Evolutionary conservation across 257 asterid species (phyloP), one percentile per base, ranked within the genome.

Genomic region (Ligustrum vulgare): DNA sequence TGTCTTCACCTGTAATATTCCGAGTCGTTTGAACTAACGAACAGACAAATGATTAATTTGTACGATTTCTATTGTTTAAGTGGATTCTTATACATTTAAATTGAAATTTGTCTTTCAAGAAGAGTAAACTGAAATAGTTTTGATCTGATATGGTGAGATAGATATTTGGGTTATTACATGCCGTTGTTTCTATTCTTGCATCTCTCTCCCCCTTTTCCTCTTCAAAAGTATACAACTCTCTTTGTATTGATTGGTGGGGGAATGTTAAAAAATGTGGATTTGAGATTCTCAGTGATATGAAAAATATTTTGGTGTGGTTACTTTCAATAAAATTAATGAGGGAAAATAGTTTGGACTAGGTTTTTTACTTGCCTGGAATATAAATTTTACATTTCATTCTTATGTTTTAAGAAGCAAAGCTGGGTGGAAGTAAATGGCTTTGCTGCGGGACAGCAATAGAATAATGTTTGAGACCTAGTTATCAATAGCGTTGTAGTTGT

Each of bases 71-170:
- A n/a, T 2, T 10, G 9, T 16, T 20, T 51, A 16, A 51, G 23
- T 51, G 23, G 62, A 51, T 51, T n/a, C 2, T 0, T 13, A 49
- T 13, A n/a, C n/a, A n/a, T n/a, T n/a, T n/a, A n/a, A 7, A 8
- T 51, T 18, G 23, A 51, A 51, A 51, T 16, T 18, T 43, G 6
- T 6, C 5, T 43, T 43, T 3, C 5, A 43, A 43, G 51, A 43
- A 43, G 49, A 15, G 22, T 16, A 49, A 49, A 49, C 8, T 49
- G 60, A 54, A 54, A 54, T 54, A 18, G 63, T 16, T n/a, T 71
- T 71, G 60, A 47, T 22, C 35, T 32, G 22, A 85, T 84, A 88
- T 70, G 93, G 95, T 86, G 90, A 87, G 95, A 85, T 82, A 80
- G 78, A 80, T 82, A 76, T 73, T 88, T 66, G 87, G 91, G 94